These are phyloP conservation scores for Cydonia oblonga DNA, from an alignment of 331 rosid genomes.

Conservation along the genomic window DNA sequence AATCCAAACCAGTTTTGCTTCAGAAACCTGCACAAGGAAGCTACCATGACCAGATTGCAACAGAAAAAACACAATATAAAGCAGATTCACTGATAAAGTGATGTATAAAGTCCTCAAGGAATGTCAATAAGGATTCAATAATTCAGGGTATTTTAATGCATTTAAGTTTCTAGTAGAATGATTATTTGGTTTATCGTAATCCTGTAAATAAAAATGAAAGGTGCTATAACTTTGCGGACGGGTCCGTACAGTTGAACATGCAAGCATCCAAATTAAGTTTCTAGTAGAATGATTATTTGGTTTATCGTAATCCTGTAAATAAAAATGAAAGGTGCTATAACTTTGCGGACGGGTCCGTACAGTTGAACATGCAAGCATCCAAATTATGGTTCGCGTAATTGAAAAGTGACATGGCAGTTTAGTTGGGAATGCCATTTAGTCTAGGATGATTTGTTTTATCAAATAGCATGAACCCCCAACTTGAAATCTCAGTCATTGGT, in stretches of 20 bases:
- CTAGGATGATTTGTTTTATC: neutral
- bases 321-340: neutral
- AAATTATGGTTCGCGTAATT: neutral
- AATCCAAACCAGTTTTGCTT: conserved; percentile 86
- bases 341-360: neutral
- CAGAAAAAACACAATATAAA: too few species aligned
- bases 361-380: neutral
- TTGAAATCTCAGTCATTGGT: neutral
- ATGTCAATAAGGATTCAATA: neutral
- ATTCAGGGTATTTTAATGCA: neutral
- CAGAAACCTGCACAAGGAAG: conserved; percentile 48
- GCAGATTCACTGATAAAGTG: neutral
- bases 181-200: neutral
- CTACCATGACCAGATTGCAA: neutral
- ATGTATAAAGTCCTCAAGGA: neutral
- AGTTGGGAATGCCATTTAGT: neutral
- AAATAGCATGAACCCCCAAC: neutral
- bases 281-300: neutral
- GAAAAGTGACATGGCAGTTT: neutral
- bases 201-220: neutral
- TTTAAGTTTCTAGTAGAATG: neutral
- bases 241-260: neutral
- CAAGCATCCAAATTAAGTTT: neutral
- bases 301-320: neutral
- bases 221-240: neutral